phyloP scores from a whole-genome alignment of 1,284 basidiomycete genomes.

The Somion occarium region DNA sequence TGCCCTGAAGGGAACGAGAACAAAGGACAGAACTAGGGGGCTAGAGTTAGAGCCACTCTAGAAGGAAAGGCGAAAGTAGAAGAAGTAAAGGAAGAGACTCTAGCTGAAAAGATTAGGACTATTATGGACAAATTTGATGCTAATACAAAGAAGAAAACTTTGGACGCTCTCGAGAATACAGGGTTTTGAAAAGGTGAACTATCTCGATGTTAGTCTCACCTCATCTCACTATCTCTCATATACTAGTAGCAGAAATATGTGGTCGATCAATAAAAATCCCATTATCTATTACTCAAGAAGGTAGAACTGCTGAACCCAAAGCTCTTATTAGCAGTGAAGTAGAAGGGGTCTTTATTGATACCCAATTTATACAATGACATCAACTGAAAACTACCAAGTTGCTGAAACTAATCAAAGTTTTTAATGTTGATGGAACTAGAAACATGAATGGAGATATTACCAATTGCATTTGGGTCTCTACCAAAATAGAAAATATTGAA shows the following conservation, averaged over 20 bases:
- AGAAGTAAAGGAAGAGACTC: not conserved
- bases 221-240: too few relatives aligned
- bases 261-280: too few relatives aligned
- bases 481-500: slow-evolving; percentile 7
- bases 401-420: slow-evolving; percentile 15
- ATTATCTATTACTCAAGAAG: not conserved
- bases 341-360: slow-evolving; percentile 18
- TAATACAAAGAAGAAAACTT: not conserved
- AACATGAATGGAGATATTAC: slow-evolving; percentile 19
- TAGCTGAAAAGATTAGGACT: not conserved
- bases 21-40: too few relatives aligned
- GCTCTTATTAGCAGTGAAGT: slow-evolving; percentile 18
- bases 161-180: too few relatives aligned
- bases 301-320: not conserved
- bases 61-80: too few relatives aligned
- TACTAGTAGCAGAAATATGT: too few relatives aligned
- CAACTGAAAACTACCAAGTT: slow-evolving; percentile 6
- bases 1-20: not conserved
- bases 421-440: slow-evolving; percentile 19
- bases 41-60: too few relatives aligned
- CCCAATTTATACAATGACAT: slow-evolving; percentile 14
- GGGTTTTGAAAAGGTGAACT: too few relatives aligned
- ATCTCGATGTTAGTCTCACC: too few relatives aligned
- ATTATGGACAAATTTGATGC: not conserved
- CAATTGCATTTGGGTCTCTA: not conserved